Evolutionary conservation across 371 early-diverging fungal species (phyloP), one percentile per base, ranked within the genome.

Genomic region (Mucor ambiguus): DNA sequence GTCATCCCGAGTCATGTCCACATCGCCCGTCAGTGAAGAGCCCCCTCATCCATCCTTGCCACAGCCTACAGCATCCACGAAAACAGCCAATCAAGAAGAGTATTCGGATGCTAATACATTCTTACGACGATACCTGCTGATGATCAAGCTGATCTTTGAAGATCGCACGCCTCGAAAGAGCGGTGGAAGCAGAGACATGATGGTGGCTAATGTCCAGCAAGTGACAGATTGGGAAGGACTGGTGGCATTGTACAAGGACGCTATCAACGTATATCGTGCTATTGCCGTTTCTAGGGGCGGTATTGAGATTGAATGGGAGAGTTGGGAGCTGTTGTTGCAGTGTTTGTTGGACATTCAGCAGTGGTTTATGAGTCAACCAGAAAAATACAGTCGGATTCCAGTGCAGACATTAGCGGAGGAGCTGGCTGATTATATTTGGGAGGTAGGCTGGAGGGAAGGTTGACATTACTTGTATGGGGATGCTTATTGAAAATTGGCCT

Each of bases 291-390:
- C 85, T 0, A 76, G 80, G 12, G 79, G 87, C 7, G 85, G 86
- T n/a, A 85, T 89, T 44, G 87, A 88, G 48, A 78, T 89, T 75
- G 88, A 89, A 59, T 69, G 69, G 59, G 83, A 85, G 62, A 88
- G 83, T 43, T 89, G 89, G 89, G 83, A 84, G 58, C 54, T 74
- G 0, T 61, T 89, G 35, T 58, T 88, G 14, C 72, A 66, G 3
- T 85, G 84, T 28, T 64, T 89, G 12, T 62, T 87, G 61, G 83
- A 83, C 59, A 86, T 89, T 60, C 86, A 86, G 62, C 72, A 78
- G 35, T 76, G 83, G 64, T 67, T 86, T 37, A 81, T 89, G 84
- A 77, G 74, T 49, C 73, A 75, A 37, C 80, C 78, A 8, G 81
- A 85, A 28, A 84, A 80, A 43, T 78, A 79, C 55, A 75, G 69